Evolutionary conservation across 176 grass and related monocot genomes (phyloP), one percentile per base, ranked within the genome.

Genomic region (Tillandsia fasciculata): DNA sequence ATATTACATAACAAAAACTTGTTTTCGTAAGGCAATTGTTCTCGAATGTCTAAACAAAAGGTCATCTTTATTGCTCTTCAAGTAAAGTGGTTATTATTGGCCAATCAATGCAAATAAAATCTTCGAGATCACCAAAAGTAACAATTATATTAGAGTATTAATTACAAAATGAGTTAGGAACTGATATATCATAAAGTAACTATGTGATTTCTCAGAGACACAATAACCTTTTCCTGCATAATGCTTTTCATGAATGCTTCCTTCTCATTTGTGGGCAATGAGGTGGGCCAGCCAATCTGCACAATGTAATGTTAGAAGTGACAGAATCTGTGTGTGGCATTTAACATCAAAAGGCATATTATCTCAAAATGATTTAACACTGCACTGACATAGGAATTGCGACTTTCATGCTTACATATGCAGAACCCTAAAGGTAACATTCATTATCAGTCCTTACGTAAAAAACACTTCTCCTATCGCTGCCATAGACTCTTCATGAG

Each of bases 241-340:
- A 92, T 81, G 56, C 81, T 85, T 92, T 89, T 96, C 64, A 83
- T 71, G 70, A 97, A 97, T 79, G 85, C 73, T 68, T 86, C 86
- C 83, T 97, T 97, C 84, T 97, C 93, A 29, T 76, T 87, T 74
- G 93, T 97, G 49, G 93, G 93, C 68, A 97, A 78, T 59, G 89
- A 97, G 28, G 93, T 79, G 81, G 93, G 93, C 93, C 93, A 97
- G 58, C 93, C 93, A 85, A 97, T 87, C 93, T 97, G 77, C 69
- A 67, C 63, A 59, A 29, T 29, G 20, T 52, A 66, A 10, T 14
- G 51, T 49, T 64, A 76, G 79, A 12, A 68, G 49, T 64, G 52
- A 83, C 1, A 42, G 65, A 54, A 65, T 66, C 5, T 7, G 33
- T 42, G 7, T 42, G 3, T 1, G 5, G 8, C 33, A 42, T 15